Evolutionary conservation across 345 rosid species (phyloP).

Genomic region (Euphorbia pulcherrima): DNA sequence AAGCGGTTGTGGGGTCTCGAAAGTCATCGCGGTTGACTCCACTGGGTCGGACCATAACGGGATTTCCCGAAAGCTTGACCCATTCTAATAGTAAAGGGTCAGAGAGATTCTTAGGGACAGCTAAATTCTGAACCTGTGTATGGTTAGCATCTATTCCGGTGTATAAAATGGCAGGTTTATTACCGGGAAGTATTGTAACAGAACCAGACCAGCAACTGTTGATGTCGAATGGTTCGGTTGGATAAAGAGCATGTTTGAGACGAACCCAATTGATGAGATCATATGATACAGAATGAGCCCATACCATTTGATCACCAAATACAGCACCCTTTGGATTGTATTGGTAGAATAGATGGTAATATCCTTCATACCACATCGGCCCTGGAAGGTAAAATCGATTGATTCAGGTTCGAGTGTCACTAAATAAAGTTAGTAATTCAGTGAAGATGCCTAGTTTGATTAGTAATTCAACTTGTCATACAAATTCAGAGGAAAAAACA

Average conservation of each 20-base stretch:
- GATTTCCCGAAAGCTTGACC: slow-evolving; percentile 50
- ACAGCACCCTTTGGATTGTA: slow-evolving; percentile 53
- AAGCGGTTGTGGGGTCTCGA: slow-evolving; percentile 68
- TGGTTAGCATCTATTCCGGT: slow-evolving; percentile 44
- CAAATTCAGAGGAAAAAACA: neutral
- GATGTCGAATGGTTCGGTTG: slow-evolving; percentile 50
- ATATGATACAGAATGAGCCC: slow-evolving; percentile 69
- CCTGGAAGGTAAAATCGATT: slow-evolving; percentile 32
- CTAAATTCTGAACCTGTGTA: slow-evolving; percentile 59
- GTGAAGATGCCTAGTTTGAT: neutral
- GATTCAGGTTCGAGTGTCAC: too few relatives aligned
- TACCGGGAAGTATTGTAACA: slow-evolving; percentile 52
- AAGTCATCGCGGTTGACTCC: slow-evolving; percentile 39
- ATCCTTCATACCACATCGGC: slow-evolving; percentile 69
- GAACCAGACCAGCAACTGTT: slow-evolving; percentile 75
- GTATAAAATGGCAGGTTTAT: slow-evolving; percentile 53
- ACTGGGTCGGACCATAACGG: slow-evolving; percentile 45
- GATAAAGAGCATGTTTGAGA: slow-evolving; percentile 50
- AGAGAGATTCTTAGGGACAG: slow-evolving; percentile 44
- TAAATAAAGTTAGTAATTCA: too few relatives aligned
- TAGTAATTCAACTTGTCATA: neutral
- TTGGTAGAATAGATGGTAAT: slow-evolving; percentile 63
- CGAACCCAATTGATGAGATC: slow-evolving; percentile 68
- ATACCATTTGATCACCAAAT: slow-evolving; percentile 42
- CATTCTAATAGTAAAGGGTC: slow-evolving; percentile 64